Conservation (phyloP, 495 filamentous ascomycete genomes). For the Apodospora peruviana region DNA sequence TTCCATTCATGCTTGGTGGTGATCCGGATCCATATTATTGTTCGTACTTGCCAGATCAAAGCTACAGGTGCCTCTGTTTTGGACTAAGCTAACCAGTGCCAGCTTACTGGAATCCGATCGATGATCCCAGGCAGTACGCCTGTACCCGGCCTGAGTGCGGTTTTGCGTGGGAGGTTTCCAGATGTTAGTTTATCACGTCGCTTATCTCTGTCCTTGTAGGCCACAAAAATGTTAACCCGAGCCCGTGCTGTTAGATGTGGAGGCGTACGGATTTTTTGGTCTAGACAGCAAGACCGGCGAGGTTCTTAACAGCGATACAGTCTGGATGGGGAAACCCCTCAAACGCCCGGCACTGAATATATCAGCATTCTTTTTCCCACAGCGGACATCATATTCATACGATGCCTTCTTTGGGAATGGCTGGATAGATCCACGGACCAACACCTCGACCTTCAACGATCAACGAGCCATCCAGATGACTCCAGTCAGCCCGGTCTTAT, state of each 20-base stretch:
- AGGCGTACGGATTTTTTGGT: neutral
- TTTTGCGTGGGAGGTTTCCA: neutral
- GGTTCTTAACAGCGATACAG: neutral
- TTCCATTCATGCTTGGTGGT: neutral
- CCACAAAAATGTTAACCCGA: neutral
- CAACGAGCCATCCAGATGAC: no score
- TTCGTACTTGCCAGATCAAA: no score
- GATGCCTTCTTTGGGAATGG: neutral
- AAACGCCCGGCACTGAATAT: neutral
- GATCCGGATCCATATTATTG: neutral
- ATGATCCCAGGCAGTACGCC: neutral
- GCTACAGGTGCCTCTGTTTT: no score
- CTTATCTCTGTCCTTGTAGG: neutral
- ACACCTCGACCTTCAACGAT: neutral
- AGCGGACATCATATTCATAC: neutral
- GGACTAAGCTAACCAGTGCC: no score
- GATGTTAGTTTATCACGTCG: neutral
- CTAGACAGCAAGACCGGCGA: neutral
- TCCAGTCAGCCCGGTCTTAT: no score
- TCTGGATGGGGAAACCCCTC: neutral
- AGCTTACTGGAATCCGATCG: neutral
- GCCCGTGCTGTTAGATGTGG: neutral
- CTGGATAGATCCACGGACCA: constrained; percentile 3
- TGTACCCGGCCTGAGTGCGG: neutral
- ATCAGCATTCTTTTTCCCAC: neutral